Base-by-base conservation (phyloP, 371 early-diverging fungal species). In the Mucor indicus region DNA sequence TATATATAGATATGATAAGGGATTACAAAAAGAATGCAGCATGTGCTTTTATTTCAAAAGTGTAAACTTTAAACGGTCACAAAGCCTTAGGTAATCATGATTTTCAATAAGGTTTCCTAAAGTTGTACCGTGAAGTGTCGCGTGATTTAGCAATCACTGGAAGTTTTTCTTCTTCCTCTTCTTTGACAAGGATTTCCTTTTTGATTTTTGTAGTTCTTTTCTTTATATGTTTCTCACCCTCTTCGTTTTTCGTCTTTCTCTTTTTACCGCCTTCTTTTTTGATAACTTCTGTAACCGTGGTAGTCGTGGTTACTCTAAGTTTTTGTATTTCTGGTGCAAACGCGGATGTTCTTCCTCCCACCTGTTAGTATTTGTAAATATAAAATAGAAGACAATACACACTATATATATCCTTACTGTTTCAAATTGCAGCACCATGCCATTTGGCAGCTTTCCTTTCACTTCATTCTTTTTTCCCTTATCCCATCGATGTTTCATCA, bases 401-500 rank as follows among this genome's bases (percentile, higher is more conserved):
- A 1, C 31, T 10, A 31, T 43, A 27, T 12, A 12, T 1, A 39
- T 35, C 32, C 22, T 53, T 60, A 73, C 72, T 12, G 68, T 77
- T 23, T 58, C 55, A 49, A 70, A 80, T 10, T 62, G 32, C 7
- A 79, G 50, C 15, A 46, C 32, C 2, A 53, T 42, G 0, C 75
- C 77, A 39, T 72, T 61, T 10, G 75, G 67, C 20, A 71, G 48
- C 5, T 44, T 22, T 0, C 61, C 72, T 25, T 47, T 53, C 1
- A 55, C 55, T 6, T 52, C 40, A 2, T 66, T 66, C 13, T 72
- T 76, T 22, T 68, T 75, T 15, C 76, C 66, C 47, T 80, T 80
- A 25, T 59, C 64, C 81, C 81, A 84, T 43, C 85, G 62, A 48
- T 79, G 69, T 15, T 76, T 77, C 67, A 84, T 85, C 0, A 87